Evolutionary conservation across 768 basidiomycete species (phyloP).

Genomic region (Hygrophorus russula): DNA sequence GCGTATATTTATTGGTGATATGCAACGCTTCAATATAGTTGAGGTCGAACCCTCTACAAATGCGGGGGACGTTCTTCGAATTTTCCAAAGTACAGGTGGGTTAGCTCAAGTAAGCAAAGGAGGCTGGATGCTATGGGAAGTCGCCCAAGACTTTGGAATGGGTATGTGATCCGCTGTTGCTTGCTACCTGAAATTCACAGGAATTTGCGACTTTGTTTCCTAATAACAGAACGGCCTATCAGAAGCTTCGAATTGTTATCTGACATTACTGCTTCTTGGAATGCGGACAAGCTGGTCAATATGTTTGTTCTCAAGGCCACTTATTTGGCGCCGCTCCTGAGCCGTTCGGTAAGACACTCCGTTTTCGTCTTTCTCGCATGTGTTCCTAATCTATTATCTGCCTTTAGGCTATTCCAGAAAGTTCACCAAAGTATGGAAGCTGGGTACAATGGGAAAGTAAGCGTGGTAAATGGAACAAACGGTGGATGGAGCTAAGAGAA

Average conservation of each 20-base stretch:
- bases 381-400: not conserved
- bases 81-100: slow-evolving; percentile 55
- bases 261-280: slow-evolving; percentile 81
- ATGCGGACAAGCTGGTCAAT: slow-evolving; percentile 71
- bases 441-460: slow-evolving; percentile 87
- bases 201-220: slow-evolving; percentile 6
- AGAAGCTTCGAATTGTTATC: slow-evolving; percentile 77
- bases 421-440: slow-evolving; percentile 34
- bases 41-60: slow-evolving; percentile 57
- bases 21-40: slow-evolving; percentile 66
- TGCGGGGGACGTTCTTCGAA: slow-evolving; percentile 61
- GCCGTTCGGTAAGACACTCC: slow-evolving; percentile 36
- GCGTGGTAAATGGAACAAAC: slow-evolving; percentile 91
- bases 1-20: slow-evolving; percentile 66
- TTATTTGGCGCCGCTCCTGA: slow-evolving; percentile 46
- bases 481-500: slow-evolving; percentile 80
- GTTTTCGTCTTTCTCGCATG: not conserved
- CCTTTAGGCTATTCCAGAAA: slow-evolving; percentile 29
- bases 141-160: slow-evolving; percentile 88
- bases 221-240: slow-evolving; percentile 69
- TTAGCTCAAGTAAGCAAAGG: slow-evolving; percentile 48
- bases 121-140: slow-evolving; percentile 85
- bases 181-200: slow-evolving; percentile 3
- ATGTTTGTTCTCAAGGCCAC: slow-evolving; percentile 72
- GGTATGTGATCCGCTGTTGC: slow-evolving; percentile 38